phyloP scores from a whole-genome alignment of 192 early-diverging fungal species.

The Dissophora globulifera region DNA sequence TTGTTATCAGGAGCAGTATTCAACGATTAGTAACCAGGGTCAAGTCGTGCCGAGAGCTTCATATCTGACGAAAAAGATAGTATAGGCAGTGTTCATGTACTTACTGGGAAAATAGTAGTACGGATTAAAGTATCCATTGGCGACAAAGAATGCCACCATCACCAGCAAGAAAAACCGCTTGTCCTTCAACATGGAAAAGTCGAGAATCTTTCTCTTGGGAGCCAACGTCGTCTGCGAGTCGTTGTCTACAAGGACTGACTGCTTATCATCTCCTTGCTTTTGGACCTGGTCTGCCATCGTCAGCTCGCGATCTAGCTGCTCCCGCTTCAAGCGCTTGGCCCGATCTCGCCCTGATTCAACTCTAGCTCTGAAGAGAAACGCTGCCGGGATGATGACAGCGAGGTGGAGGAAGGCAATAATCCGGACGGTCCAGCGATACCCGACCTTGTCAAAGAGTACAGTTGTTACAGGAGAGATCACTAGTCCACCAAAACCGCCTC shows the following conservation, averaged over 20 bases:
- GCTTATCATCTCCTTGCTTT: too few species aligned
- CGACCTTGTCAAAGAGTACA: slow-evolving; percentile 55
- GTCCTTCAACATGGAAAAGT: slow-evolving; percentile 58
- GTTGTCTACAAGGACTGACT: not conserved
- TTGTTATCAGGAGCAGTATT: too few species aligned
- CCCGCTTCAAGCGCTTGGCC: slow-evolving; percentile 22
- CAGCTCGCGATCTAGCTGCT: slow-evolving; percentile 17
- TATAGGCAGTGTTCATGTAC: not conserved
- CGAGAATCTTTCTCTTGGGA: slow-evolving; percentile 45
- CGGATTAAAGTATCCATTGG: slow-evolving; percentile 67
- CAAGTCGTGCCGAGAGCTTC: too few species aligned
- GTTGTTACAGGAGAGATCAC: slow-evolving; percentile 60
- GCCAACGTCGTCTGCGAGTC: slow-evolving; percentile 1
- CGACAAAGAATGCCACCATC: slow-evolving; percentile 51
- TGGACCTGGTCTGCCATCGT: not conserved
- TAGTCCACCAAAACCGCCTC: slow-evolving; percentile 65
- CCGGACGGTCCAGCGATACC: slow-evolving; percentile 66
- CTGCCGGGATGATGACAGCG: slow-evolving; percentile 52
- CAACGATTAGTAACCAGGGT: too few species aligned
- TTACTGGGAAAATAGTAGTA: slow-evolving; percentile 62
- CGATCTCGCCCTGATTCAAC: slow-evolving; percentile 32
- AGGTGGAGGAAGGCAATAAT: slow-evolving; percentile 58
- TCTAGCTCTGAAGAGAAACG: slow-evolving; percentile 55
- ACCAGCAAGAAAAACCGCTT: slow-evolving; percentile 56
- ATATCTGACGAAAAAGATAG: not conserved